Evolutionary conservation across 352 stramenopile species (phyloP), one percentile per base, ranked within the genome.

Genomic region (Phytopythium aichiense): DNA sequence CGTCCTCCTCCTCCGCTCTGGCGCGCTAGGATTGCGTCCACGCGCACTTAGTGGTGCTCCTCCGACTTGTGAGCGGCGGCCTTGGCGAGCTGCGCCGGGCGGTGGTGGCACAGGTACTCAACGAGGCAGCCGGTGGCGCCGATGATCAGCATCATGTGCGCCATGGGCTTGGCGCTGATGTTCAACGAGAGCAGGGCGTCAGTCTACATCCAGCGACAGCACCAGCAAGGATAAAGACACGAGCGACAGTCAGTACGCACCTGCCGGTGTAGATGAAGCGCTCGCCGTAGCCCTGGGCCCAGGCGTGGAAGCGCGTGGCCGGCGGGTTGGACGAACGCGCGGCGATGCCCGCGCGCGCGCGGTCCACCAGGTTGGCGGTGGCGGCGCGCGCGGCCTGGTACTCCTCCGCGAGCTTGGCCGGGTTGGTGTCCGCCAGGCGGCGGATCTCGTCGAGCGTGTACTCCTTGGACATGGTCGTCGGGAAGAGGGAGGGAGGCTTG

Each of bases 371-470:
- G 69, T 88, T 83, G 56, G 81, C 77, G 49, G 81, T 91, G 37
- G 79, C 81, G 16, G 64, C 65, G 54, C 81, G 79, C 60, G 79
- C 76, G 53, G 79, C 77, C 68, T 87, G 68, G 76, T 91, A 91
- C 68, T 91, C 77, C 72, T 87, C 68, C 63, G 64, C 67, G 46
- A 91, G 75, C 77, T 91, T 87, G 63, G 78, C 75, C 46, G 81
- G 81, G 72, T 88, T 82, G 18, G 63, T 85, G 65, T 91, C 81
- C 57, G 79, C 79, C 61, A 91, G 72, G 69, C 79, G 77, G 77
- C 81, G 81, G 75, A 91, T 91, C 58, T 91, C 81, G 71, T 91
- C 81, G 59, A 91, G 72, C 72, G 79, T 89, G 72, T 88, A 91
- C 67, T 86, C 81, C 74, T 86, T 86, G 62, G 67, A 70, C 80